phyloP scores from a whole-genome alignment of 805 yeast species.

The Candida coquimbonensis region DNA sequence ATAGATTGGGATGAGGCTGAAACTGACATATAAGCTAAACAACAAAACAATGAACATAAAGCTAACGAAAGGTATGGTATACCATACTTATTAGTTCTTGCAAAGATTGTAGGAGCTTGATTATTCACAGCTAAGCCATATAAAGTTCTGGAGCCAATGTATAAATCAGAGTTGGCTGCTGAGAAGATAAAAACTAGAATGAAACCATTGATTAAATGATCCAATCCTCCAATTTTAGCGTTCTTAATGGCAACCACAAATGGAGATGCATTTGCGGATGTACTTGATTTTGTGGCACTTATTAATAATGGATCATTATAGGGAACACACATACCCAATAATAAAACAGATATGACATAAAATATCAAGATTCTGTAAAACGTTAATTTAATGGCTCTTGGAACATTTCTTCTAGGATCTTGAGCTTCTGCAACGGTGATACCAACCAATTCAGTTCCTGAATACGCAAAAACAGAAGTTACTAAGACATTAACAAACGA shows the following conservation, averaged over 20 bases:
- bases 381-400: conserved; percentile 63
- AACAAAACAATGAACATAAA: conserved; percentile 44
- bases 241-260: conserved; percentile 74
- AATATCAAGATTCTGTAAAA: conserved; percentile 63
- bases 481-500: conserved; percentile 57
- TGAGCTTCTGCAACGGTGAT: conserved; percentile 70
- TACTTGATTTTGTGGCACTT: conserved; percentile 39
- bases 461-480: conserved; percentile 61
- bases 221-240: conserved; percentile 58
- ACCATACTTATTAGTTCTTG: conserved; percentile 60
- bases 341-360: conserved; percentile 52
- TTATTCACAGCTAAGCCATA: conserved; percentile 69
- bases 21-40: conserved; percentile 65
- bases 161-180: conserved; percentile 75
- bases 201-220: conserved; percentile 72
- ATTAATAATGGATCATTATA: conserved; percentile 43
- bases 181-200: conserved; percentile 72
- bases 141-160: conserved; percentile 68
- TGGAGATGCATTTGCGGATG: conserved; percentile 71
- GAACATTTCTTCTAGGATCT: conserved; percentile 61
- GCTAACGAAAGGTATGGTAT: conserved; percentile 57
- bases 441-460: conserved; percentile 66
- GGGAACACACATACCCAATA: conserved; percentile 65
- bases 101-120: conserved; percentile 63
- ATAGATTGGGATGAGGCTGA: conserved; percentile 48